Percentiles rank a stretch among this genome's conserved stretches.
These are phyloP conservation scores for Medicago ruthenica DNA, from an alignment of 306 rosid species.

Conservation along the genomic window DNA sequence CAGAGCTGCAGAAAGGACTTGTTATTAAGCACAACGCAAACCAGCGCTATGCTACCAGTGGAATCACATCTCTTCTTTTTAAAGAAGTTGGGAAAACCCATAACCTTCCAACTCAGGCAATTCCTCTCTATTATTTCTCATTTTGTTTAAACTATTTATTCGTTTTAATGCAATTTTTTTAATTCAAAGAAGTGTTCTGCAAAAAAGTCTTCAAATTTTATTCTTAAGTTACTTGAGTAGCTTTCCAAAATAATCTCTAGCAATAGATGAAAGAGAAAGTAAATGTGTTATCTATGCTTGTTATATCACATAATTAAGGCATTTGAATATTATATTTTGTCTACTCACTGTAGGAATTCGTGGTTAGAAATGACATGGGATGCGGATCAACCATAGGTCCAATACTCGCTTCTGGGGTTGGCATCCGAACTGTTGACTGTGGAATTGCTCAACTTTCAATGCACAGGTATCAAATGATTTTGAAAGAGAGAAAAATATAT, in stretches of 20 bases:
- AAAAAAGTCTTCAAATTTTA: not conserved
- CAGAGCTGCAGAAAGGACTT: constrained; percentile 88
- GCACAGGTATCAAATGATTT: constrained; percentile 78
- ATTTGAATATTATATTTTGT: not conserved
- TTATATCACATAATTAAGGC: constrained; percentile 10
- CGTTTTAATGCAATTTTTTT: not conserved
- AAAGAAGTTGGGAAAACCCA: constrained; percentile 80
- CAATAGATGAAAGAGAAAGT: constrained; percentile 17
- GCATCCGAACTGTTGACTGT: constrained; percentile 95
- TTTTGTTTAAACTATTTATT: constrained; percentile 24
- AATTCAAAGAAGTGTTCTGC: not conserved
- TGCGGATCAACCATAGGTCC: constrained; percentile 99
- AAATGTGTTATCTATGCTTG: not conserved
- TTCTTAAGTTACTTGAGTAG: not conserved
- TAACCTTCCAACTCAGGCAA: constrained; percentile 91
- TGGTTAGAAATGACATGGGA: constrained; percentile 97
- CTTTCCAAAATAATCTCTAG: constrained; percentile 2
- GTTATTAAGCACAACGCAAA: constrained; percentile 95
- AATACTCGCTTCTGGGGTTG: constrained; percentile 92
- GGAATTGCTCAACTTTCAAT: constrained; percentile 98
- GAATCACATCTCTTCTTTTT: constrained; percentile 89
- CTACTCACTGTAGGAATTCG: constrained; percentile 72
- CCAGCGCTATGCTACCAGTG: constrained; percentile 96
- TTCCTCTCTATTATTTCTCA: constrained; percentile 10
- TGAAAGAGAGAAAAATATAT: not conserved